Evolutionary conservation across 805 yeast genomes (phyloP), one percentile per base, ranked within the genome.

Genomic region (Pichia cephalocereana): DNA sequence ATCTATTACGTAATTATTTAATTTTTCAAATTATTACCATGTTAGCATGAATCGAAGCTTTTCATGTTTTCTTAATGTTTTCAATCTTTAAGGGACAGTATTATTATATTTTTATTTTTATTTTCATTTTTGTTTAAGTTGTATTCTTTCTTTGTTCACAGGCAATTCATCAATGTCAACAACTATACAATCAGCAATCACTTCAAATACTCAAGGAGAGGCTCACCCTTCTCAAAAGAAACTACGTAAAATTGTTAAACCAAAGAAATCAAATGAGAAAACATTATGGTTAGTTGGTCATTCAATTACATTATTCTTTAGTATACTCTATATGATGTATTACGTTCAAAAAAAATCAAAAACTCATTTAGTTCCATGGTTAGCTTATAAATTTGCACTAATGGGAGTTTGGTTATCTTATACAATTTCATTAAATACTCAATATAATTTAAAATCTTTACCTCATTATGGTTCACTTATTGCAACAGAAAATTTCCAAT

Each of bases 401-500:
- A 41, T 77, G 8, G 90, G 90, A 15, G 74, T 80, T 0, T 59
- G 76, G 37, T 46, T 67, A 12, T 71, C 89, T 5, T 74, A 79
- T 56, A 52, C 72, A 1, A 67, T 80, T 40, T 73, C 86, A 1
- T 68, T 79, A 46, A 57, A 74, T 32, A 82, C 82, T 43, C 79
- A 78, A 54, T 82, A 80, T 67, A 81, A 81, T 26, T 68, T 78
- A 18, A 67, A 70, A 30, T 56, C 69, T 6, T 70, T 74, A 46
- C 95, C 95, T 8, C 72, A 81, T 6, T 72, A 79, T 59, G 74
- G 75, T 48, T 77, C 81, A 6, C 68, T 89, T 60, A 59, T 86
- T 47, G 80, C 89, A 10, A 77, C 87, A 26, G 87, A 79, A 55
- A 85, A 86, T 61, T 84, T 84, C 70, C 96, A 87, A 64, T 78